These are phyloP conservation scores for Cubamyces sp. DNA, from an alignment of 768 basidiomycete genomes.

Conservation along the genomic window DNA sequence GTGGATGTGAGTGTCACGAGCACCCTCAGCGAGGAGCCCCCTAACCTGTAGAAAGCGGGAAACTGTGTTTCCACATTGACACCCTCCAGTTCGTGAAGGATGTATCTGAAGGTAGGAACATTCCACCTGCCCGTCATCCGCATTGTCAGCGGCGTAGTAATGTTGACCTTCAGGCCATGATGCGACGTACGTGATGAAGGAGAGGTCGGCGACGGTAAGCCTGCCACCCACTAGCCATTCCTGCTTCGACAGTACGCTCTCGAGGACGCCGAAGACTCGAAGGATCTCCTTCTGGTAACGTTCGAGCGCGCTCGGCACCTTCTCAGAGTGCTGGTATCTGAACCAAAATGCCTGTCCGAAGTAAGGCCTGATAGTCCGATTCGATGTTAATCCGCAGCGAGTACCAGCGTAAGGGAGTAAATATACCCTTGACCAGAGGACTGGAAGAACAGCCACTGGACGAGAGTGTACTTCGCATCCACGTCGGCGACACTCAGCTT, in stretches of 20 bases:
- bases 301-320: constrained; percentile 23
- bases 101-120: too few species aligned
- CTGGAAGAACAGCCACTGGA: constrained; percentile 8
- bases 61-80: too few species aligned
- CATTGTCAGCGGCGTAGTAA: too few species aligned
- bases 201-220: constrained; percentile 27
- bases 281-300: constrained; percentile 30
- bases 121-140: too few species aligned
- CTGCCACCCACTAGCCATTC: constrained; percentile 26
- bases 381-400: background rate
- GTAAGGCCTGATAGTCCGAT: constrained; percentile 16
- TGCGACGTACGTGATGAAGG: constrained; percentile 7
- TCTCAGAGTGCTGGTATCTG: constrained; percentile 19
- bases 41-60: too few species aligned
- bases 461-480: background rate
- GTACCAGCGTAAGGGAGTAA: background rate
- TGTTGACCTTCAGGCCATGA: too few species aligned
- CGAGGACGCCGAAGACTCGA: constrained; percentile 30
- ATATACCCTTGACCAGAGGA: constrained; percentile 27
- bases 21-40: too few species aligned
- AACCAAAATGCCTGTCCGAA: constrained; percentile 27
- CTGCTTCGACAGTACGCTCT: constrained; percentile 28
- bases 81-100: too few species aligned
- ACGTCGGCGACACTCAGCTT: constrained; percentile 25
- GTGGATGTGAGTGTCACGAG: too few species aligned